Base-by-base conservation (phyloP, 495 filamentous ascomycete species). In the Neurospora sp. region DNA sequence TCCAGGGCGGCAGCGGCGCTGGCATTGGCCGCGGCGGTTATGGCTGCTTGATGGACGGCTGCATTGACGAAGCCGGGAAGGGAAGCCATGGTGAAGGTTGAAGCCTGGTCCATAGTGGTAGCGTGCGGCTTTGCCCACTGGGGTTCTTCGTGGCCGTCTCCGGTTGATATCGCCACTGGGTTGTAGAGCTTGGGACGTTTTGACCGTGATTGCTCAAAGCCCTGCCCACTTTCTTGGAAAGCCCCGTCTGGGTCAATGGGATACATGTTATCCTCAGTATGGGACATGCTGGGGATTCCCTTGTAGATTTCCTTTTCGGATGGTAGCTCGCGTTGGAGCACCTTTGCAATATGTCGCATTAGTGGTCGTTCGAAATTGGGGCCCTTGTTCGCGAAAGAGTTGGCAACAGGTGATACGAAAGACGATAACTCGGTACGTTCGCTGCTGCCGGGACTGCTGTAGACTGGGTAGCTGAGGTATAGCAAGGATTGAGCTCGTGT, bases 401-500 rank as follows among this genome's bases (percentile, higher is more conserved):
- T 74, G 46, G 76, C 73, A 14, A 85, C 59, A 1, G 79, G 76
- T 1, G 73, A 72, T 7, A 86, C 73, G 53, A 86, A 86, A 14
- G 80, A 77, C 0, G 84, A 86, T 2, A 85, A 53, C 38, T 82
- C 78, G 22, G 78, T 75, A 39, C 76, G 71, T 69, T 82, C 80
- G 20, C 79, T 79, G 16, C 73, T 80, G 12, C 78, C 77, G 8
- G 74, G 73, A 18, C 78, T 78, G 53, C 74, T 74, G 71, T 80
- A 81, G 31, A 87, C 79, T 1, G 96, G 94, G 71, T 90, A 92
- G 77, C 93, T 97, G 70, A 98, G 86, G 76, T 98, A 98, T n/a
- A 99, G 85, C 40, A 99, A 82, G 8, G 88, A 91, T 79, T 98
- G 91, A 2, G 96, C 96, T 82, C 96, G 86, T 5, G 96, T 99